Percentiles rank a stretch among this genome's conserved stretches.
These are phyloP conservation scores for Skeletonema potamos DNA, from an alignment of 108 stramenopile genomes.

Conservation along the genomic window DNA sequence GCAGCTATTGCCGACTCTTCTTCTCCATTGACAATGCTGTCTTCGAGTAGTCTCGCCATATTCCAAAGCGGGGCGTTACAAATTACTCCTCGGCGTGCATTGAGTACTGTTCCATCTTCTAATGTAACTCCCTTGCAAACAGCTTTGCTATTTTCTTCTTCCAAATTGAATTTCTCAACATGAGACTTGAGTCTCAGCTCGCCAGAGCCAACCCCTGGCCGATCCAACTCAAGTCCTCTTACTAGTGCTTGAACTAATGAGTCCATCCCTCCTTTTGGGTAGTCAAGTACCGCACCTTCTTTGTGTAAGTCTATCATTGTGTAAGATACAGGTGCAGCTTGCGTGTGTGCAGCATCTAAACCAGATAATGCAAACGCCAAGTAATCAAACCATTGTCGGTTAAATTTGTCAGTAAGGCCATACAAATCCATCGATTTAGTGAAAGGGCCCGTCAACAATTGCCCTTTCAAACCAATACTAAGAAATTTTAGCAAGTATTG, in stretches of 20 bases:
- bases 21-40: constrained; percentile 41
- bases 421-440: constrained; percentile 56
- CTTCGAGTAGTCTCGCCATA: constrained; percentile 67
- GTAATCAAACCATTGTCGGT: constrained; percentile 78
- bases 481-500: constrained; percentile 60
- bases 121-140: constrained; percentile 69
- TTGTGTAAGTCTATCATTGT: constrained; percentile 87
- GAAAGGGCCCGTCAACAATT: constrained; percentile 69
- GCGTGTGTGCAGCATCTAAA: constrained; percentile 81
- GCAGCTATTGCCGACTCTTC: constrained; percentile 8
- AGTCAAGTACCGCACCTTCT: constrained; percentile 75
- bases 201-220: constrained; percentile 29
- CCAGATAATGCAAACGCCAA: constrained; percentile 86
- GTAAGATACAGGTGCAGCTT: constrained; percentile 90
- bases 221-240: constrained; percentile 55
- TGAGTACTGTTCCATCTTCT: constrained; percentile 57
- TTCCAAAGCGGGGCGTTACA: constrained; percentile 89
- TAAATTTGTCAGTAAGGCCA: constrained; percentile 52
- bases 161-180: constrained; percentile 59
- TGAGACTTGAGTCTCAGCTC: constrained; percentile 56
- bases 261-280: constrained; percentile 85
- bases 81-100: constrained; percentile 74
- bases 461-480: constrained; percentile 64
- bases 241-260: constrained; percentile 82
- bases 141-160: constrained; percentile 53